These are phyloP conservation scores for Urochloa ruziziensis DNA, from an alignment of 176 grass and related monocot genomes.

Conservation along the genomic window DNA sequence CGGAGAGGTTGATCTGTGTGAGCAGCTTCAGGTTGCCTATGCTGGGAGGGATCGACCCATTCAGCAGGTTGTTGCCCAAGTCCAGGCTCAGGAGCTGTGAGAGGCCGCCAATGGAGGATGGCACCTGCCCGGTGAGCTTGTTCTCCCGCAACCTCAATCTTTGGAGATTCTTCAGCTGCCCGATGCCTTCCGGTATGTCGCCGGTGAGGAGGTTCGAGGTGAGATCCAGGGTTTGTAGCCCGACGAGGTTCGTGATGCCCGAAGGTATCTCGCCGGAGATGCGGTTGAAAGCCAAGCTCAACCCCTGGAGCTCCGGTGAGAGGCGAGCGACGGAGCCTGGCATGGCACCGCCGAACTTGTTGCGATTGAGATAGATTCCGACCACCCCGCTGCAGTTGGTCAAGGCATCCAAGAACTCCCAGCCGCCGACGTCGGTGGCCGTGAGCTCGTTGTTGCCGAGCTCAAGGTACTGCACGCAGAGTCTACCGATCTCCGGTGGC, in stretches of 20 bases:
- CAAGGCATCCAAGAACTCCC: conserved; percentile 24
- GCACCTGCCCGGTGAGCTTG: conserved; percentile 24
- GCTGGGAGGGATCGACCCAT: conserved; percentile 16
- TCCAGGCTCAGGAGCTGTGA: conserved; percentile 23
- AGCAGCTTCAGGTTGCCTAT: background rate
- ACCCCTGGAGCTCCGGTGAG: background rate
- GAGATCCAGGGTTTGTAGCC: conserved; percentile 26
- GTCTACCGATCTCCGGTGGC: conserved; percentile 20
- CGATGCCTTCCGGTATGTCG: conserved; percentile 34
- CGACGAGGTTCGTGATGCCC: conserved; percentile 13
- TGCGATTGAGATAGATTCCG: conserved; percentile 12
- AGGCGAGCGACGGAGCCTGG: conserved; percentile 20
- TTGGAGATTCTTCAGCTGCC: conserved; percentile 41
- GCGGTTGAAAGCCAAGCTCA: conserved; percentile 31
- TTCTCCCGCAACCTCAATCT: conserved; percentile 25
- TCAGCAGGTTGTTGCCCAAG: background rate
- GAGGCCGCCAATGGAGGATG: conserved; percentile 36
- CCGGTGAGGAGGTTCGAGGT: conserved; percentile 31
- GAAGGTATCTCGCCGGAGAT: conserved; percentile 34
- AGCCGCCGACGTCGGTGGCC: background rate
- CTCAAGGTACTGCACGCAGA: conserved; percentile 9
- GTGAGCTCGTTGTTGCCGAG: conserved; percentile 14
- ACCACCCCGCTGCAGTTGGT: conserved; percentile 25
- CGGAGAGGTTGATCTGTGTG: conserved; percentile 3
- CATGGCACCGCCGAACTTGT: conserved; percentile 21